Conservation (phyloP, 108 stramenopile species). For the Nitzschia palea region DNA sequence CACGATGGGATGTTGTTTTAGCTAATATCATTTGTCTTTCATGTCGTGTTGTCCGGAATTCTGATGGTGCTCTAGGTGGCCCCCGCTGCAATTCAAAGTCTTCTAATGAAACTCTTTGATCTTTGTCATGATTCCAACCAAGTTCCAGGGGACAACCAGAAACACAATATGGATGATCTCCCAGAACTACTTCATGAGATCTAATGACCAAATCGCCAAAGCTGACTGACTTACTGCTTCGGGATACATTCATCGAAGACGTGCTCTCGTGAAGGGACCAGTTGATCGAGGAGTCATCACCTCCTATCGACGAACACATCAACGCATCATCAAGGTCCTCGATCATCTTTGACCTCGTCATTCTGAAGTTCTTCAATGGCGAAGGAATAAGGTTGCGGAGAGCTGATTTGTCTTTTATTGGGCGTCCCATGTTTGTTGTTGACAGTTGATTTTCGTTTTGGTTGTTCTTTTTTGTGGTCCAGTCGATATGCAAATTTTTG, state of each 20-base stretch:
- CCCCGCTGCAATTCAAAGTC: slow-evolving; percentile 16
- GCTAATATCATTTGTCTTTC: neutral
- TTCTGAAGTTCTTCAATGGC: no score
- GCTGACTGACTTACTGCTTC: slow-evolving; percentile 25
- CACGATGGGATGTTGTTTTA: neutral
- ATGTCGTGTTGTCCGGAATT: neutral
- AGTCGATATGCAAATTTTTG: no score
- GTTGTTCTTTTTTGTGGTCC: no score
- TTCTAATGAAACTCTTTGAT: slow-evolving; percentile 7
- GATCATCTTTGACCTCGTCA: no score
- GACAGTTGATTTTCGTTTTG: no score
- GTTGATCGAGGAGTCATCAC: neutral
- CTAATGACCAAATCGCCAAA: slow-evolving; percentile 39
- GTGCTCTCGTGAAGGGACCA: neutral
- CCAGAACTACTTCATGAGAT: slow-evolving; percentile 36
- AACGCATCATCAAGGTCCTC: neutral
- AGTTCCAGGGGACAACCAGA: slow-evolving; percentile 50
- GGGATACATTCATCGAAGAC: neutral
- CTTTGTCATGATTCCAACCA: slow-evolving; percentile 33
- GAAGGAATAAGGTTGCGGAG: no score
- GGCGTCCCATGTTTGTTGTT: no score
- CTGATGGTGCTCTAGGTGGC: neutral
- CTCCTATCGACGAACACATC: neutral
- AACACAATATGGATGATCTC: slow-evolving; percentile 56
- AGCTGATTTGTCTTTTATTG: no score